Evolutionary conservation across 257 asterid species (phyloP), one percentile per base, ranked within the genome.

Genomic region (Ilex aquifolium): DNA sequence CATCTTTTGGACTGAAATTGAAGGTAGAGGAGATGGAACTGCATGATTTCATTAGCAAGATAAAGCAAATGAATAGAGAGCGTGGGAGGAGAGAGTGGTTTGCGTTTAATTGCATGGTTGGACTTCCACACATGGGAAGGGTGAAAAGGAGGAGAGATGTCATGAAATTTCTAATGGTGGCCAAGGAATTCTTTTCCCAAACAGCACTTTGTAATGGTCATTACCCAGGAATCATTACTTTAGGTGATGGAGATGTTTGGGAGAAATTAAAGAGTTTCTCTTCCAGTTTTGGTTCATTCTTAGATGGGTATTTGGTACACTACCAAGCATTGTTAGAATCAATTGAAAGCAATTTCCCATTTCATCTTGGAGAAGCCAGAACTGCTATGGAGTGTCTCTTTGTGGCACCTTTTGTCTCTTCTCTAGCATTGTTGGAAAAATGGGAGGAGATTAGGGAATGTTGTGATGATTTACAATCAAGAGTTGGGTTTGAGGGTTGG

Each of bases 71-170:
- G 71, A 74, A 70, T 67, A 75, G 30, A 32, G 59, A 64, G 42
- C 75, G 72, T 1, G 61, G 44, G 39, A 50, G 68, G 6, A 71
- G 69, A 44, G 85, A 83, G 29, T 85, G 88, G 87, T 16, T 80
- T 49, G 90, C 71, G 44, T 87, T 87, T 74, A 90, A 85, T 61
- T 81, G 91, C 72, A 85, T 83, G 95, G 73, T 67, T 30, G 81
- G 80, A 17, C 84, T 85, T 40, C 95, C 92, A 13, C 95, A 87
- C 63, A 87, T 85, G 95, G 87, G 76, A 7, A 70, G 81, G 60
- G 71, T 76, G 57, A 63, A 59, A 14, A 42, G 69, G 5, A 78
- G 85, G 69, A 62, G 53, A 17, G 62, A 59, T 2, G 87, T 76
- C 15, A 39, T 54, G 2, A 73, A 65, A 63, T 90, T 87, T 65